Evolutionary conservation across 768 basidiomycete genomes (phyloP), one percentile per base, ranked within the genome.

Genomic region (Kwoniella mangroviensis): DNA sequence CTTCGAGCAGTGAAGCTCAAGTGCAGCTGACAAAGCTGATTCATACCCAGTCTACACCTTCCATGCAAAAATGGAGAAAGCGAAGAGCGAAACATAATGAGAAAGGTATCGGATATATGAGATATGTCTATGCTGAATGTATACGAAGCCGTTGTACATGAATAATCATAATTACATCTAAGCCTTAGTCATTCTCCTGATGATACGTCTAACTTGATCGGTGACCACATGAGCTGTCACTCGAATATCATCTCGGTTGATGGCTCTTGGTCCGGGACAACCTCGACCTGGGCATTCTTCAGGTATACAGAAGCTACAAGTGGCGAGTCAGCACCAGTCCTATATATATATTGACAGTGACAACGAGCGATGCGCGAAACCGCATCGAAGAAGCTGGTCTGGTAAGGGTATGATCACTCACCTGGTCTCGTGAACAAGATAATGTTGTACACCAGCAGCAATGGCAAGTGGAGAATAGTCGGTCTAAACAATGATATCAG

Each of bases 401-500:
- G 2, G 24, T 40, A 15, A 1, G 69, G 34, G 21, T n/a, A 21
- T 5, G 15, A 24, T 19, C 21, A 58, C 72, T 67, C 28, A 73
- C 72, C 54, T 59, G 40, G 64, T 68, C 17, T 71, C 73, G 42
- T 68, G 65, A 3, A 69, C 67, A 49, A 74, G 67, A 53, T 74
- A 74, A 45, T 74, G 73, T 45, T 71, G 62, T n/a, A 71, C 66
- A 11, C 69, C 69, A 9, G 66, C 69, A 40, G 73, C 66, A 52
- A 74, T 66, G 19, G 73, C 73, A 21, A 74, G 60, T 7, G 73
- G 73, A 63, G 66, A 68, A 63, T 74, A 74, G 41, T 74, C 73
- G 66, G 73, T 74, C 73, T 74, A 54, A 21, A 28, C n/a, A 10
- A 15, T 7, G 9, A 5, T 19, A 26, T n/a, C 22, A 63, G 13